Evolutionary conservation across 805 yeast genomes (phyloP), one percentile per base, ranked within the genome.

Genomic region (Candida vartiovaarae): DNA sequence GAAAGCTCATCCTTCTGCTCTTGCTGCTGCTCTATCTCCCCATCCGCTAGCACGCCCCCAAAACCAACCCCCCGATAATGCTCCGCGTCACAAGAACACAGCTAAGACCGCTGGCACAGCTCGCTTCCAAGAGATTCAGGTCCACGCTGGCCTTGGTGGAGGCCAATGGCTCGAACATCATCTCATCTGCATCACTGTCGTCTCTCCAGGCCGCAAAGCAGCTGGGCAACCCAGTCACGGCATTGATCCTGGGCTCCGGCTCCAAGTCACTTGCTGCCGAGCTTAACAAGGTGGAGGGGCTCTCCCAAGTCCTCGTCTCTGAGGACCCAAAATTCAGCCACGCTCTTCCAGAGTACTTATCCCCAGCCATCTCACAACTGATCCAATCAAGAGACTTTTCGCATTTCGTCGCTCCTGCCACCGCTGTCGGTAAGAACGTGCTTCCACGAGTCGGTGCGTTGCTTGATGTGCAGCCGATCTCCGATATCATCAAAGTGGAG

Each of bases 361-460:
- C 95, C 5, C 89, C 93, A n/a, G 66, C 88, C 45, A 78, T 55
- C 68, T 71, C 50, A 64, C 71, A 48, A 50, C 42, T 66, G 57
- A 34, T 71, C 28, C 46, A 59, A 20, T 53, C 53, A 9, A 49
- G 56, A n/a, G 73, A 67, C 28, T 74, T 70, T 64, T 76, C 84
- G 11, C 95, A 89, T 62, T 80, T 93, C 46, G 67, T 91, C 20
- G 78, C 83, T 9, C 78, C 95, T 4, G 85, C 91, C 34, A 80
- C 95, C n/a, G 79, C 95, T 1, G 82, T 82, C 24, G 96, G 97
- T 40, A 89, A 90, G 63, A 83, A 83, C 48, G 67, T 90, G 30
- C 67, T 93, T 39, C 98, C 99, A 34, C 75, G 98, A 52, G 72
- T 84, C 24, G 95, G 87, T 31, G 96, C 96, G 1, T 57, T 84